These are phyloP conservation scores for Fusarium haematococcum DNA, from an alignment of 2,329 filamentous ascomycete genomes.

Conservation along the genomic window DNA sequence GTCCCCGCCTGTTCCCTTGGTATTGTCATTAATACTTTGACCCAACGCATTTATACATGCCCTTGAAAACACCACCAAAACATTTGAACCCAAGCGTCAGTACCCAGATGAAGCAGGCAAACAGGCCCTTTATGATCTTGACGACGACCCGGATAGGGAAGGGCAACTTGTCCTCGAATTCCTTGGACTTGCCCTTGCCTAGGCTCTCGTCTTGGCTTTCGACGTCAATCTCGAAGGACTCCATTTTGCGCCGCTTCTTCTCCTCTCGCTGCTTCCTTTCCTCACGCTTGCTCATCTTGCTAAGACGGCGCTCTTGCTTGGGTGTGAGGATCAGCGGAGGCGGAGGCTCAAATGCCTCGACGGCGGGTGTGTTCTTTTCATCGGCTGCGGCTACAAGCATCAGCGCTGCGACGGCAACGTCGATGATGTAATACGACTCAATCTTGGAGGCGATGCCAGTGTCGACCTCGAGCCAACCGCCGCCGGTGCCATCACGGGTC, in stretches of 20 bases:
- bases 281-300: slow-evolving; percentile 47
- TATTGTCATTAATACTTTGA: slow-evolving; percentile 52
- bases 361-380: slow-evolving; percentile 58
- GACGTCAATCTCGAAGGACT: slow-evolving; percentile 70
- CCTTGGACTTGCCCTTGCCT: slow-evolving; percentile 52
- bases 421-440: slow-evolving; percentile 71
- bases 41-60: slow-evolving; percentile 63
- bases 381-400: slow-evolving; percentile 70
- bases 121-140: slow-evolving; percentile 63
- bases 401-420: slow-evolving; percentile 71
- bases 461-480: slow-evolving; percentile 71
- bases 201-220: slow-evolving; percentile 69
- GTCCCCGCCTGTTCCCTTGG: background rate
- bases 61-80: slow-evolving; percentile 61
- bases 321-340: slow-evolving; percentile 51
- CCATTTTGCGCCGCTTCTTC: slow-evolving; percentile 56
- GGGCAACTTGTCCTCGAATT: slow-evolving; percentile 62
- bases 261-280: slow-evolving; percentile 43
- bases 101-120: slow-evolving; percentile 70
- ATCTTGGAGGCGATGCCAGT: slow-evolving; percentile 70
- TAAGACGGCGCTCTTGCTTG: slow-evolving; percentile 44
- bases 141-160: slow-evolving; percentile 61
- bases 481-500: slow-evolving; percentile 69
- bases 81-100: slow-evolving; percentile 68
- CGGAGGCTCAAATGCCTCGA: slow-evolving; percentile 70